phyloP scores from a whole-genome alignment of 148 eudicot species.

The Salicornia ramosissima region DNA sequence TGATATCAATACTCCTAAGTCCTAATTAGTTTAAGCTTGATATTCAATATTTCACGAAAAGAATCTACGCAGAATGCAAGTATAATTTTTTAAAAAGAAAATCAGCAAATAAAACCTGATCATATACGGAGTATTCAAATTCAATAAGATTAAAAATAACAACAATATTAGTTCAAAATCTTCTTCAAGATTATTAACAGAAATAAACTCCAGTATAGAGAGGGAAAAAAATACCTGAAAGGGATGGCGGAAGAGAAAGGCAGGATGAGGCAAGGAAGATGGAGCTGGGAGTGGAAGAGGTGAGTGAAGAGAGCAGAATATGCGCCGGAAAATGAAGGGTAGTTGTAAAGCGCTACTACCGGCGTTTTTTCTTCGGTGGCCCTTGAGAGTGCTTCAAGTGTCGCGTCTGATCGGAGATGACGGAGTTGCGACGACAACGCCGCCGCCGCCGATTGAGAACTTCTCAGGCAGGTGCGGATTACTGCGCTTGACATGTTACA shows the following conservation, averaged over 20 bases:
- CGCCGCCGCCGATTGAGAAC: background rate
- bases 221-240: conserved; percentile 46
- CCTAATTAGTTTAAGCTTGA: background rate
- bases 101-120: background rate
- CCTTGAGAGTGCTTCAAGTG: conserved; percentile 49
- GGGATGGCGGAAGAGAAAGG: conserved; percentile 82
- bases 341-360: conserved; percentile 65
- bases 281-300: conserved; percentile 58
- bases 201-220: background rate
- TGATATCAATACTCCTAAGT: background rate
- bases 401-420: conserved; percentile 62
- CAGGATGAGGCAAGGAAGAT: conserved; percentile 60
- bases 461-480: conserved; percentile 16
- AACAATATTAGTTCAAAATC: background rate
- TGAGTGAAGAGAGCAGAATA: conserved; percentile 75
- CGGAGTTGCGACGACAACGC: conserved; percentile 17
- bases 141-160: no score
- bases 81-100: background rate
- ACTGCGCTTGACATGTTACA: conserved; percentile 25
- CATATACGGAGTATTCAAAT: no score
- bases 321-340: conserved; percentile 87
- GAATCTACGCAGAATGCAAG: no score
- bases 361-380: conserved; percentile 48
- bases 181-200: background rate
- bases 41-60: background rate